Evolutionary conservation across 352 stramenopile genomes (phyloP).

Genomic region (Globisporangium solare): DNA sequence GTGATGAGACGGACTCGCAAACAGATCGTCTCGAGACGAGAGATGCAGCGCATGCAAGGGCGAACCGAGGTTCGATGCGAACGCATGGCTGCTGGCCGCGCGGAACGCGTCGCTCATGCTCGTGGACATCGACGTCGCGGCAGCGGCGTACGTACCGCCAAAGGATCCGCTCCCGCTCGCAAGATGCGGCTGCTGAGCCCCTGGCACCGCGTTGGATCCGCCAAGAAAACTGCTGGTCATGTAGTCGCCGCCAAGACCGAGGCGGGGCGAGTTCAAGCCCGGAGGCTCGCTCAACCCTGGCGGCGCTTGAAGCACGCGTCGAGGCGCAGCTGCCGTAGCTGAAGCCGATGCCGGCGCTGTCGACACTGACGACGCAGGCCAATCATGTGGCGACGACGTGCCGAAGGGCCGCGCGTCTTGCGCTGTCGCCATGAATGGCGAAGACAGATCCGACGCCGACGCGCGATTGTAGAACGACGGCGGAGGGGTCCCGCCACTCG

Average conservation of each 20-base stretch:
- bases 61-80: slow-evolving; percentile 21
- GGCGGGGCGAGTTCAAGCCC: not conserved
- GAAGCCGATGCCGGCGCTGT: slow-evolving; percentile 16
- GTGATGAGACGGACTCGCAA: slow-evolving; percentile 3
- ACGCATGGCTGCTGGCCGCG: slow-evolving; percentile 14
- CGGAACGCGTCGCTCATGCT: slow-evolving; percentile 15
- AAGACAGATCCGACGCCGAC: slow-evolving; percentile 1
- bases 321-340: slow-evolving; percentile 17
- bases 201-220: not conserved
- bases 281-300: slow-evolving; percentile 35
- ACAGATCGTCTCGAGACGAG: slow-evolving; percentile 15
- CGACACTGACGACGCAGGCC: slow-evolving; percentile 14
- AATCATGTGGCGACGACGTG: slow-evolving; percentile 5
- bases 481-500: slow-evolving; percentile 9
- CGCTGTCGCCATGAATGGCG: slow-evolving; percentile 8
- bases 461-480: slow-evolving; percentile 4
- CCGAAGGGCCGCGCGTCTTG: slow-evolving; percentile 4
- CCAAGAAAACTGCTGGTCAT: not conserved
- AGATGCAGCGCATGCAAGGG: slow-evolving; percentile 24
- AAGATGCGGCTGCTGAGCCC: not conserved
- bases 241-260: slow-evolving; percentile 9
- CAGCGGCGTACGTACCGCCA: slow-evolving; percentile 2
- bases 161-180: not conserved
- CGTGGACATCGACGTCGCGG: not conserved
- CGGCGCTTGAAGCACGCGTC: slow-evolving; percentile 39